Conservation (phyloP, 345 rosid species). For the Aquilaria yunnanensis region DNA sequence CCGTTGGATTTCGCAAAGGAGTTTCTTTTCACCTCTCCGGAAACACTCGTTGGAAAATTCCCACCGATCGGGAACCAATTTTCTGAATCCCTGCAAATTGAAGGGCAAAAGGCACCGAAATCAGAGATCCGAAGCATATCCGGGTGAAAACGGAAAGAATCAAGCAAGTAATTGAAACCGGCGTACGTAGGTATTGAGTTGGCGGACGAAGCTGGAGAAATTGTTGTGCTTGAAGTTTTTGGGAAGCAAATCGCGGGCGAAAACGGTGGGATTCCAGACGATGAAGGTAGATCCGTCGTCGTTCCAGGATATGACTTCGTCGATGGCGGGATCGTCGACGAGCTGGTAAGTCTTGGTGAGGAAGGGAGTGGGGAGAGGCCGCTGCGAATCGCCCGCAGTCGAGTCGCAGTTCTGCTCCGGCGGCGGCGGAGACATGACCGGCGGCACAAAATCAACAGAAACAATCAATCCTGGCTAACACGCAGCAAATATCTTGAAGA, state of each 20-base stretch:
- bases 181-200: slow-evolving; percentile 85
- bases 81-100: slow-evolving; percentile 60
- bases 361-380: slow-evolving; percentile 80
- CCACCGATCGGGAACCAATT: slow-evolving; percentile 91
- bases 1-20: slow-evolving; percentile 76
- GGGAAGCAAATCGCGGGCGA: slow-evolving; percentile 86
- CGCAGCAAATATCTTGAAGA: background rate
- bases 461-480: background rate
- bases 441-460: background rate
- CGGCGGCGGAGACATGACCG: slow-evolving; percentile 23
- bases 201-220: slow-evolving; percentile 93
- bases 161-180: no score
- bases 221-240: slow-evolving; percentile 81
- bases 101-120: background rate
- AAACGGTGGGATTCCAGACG: slow-evolving; percentile 84
- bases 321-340: slow-evolving; percentile 57
- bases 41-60: slow-evolving; percentile 85
- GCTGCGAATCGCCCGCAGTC: slow-evolving; percentile 40
- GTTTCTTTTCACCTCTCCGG: slow-evolving; percentile 61
- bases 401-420: slow-evolving; percentile 23
- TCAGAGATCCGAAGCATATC: background rate
- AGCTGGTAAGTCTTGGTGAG: slow-evolving; percentile 72
- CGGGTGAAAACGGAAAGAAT: background rate
- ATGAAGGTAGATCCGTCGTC: slow-evolving; percentile 79
- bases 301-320: slow-evolving; percentile 88